Evolutionary conservation across 2,329 filamentous ascomycete species (phyloP), one percentile per base, ranked within the genome.

Genomic region (Alternaria postmessia): DNA sequence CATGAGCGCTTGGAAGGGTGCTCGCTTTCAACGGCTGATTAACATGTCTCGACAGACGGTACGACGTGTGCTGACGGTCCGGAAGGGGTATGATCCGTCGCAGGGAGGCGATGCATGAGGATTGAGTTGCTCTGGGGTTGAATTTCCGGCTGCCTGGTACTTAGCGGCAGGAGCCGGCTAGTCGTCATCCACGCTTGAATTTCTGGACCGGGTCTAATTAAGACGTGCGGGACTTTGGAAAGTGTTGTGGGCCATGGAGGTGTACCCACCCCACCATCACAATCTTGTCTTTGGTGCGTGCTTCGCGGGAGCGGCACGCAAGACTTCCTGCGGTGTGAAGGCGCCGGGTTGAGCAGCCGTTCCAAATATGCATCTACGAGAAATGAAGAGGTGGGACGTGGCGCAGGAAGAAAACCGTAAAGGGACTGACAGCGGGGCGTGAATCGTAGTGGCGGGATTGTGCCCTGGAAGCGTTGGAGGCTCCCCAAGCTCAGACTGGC

Each of bases 151-250:
- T 34, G 42, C 16, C 41, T 53, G 62, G 63, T 54, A 64, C 58
- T 51, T 54, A 64, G 60, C 62, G 65, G 68, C 46, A 67, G 63
- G 54, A 64, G 63, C 64, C 65, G 65, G 62, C 55, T 59, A 57
- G 56, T 47, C 49, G 24, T 48, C 30, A 48, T 34, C 30, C 47
- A 49, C 42, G 34, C 42, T 26, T 3, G 7, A 48, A 12, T 34
- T 24, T 30, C 46, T 48, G 20, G 46, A 34, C 18, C 7, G 14
- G 20, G 20, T 24, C 46, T 36, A 26, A 24, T 34, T 16, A 38
- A 34, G 28, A 34, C 12, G 46, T 16, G 30, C 30, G 30, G 46
- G 46, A 48, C 14, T 18, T 36, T 24, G 12, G 18, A 34, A 48
- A 48, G 46, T 48, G 30, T 18, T 36, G 46, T 34, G 44, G 28